A percentile compares a stretch with the other conserved stretches of the same genome.
Evolutionary conservation across 176 grass and related monocot genomes (phyloP).

Genomic region (Hsuehochloa calcarea): DNA sequence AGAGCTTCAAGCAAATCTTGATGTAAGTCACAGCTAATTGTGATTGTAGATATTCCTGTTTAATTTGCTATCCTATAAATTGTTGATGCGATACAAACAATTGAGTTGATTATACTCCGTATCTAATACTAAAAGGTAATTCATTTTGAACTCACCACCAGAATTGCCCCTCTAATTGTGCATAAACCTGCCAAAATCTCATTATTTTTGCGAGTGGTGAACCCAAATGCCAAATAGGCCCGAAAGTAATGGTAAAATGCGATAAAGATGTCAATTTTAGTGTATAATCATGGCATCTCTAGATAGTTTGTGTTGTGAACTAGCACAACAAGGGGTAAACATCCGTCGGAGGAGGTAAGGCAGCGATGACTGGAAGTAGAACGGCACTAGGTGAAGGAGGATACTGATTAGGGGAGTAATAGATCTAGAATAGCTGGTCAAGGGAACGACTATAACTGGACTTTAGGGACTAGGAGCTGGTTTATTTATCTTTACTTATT

Average conservation of each 20-base stretch:
- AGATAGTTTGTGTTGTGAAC: neutral
- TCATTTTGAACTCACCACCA: neutral
- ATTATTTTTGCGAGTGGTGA: neutral
- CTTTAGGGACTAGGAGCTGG: too few species aligned
- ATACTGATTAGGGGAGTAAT: too few species aligned
- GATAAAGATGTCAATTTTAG: neutral
- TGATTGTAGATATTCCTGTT: neutral
- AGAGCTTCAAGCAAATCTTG: conserved; percentile 52
- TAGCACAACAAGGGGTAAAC: too few species aligned
- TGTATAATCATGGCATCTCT: neutral
- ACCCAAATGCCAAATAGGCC: neutral
- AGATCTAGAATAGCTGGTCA: too few species aligned
- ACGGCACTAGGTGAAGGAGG: too few species aligned
- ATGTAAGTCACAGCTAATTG: conserved; percentile 40
- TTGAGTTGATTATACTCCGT: neutral
- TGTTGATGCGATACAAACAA: neutral
- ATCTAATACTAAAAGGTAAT: neutral
- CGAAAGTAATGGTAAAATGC: neutral
- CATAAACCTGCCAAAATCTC: neutral
- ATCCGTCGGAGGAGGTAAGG: too few species aligned
- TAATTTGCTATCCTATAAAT: neutral
- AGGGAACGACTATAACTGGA: too few species aligned
- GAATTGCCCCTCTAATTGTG: neutral
- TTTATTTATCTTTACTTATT: too few species aligned
- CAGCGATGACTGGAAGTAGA: too few species aligned